Conservation (phyloP, 108 stramenopile species). For the Cyclotella distinguenda region DNA sequence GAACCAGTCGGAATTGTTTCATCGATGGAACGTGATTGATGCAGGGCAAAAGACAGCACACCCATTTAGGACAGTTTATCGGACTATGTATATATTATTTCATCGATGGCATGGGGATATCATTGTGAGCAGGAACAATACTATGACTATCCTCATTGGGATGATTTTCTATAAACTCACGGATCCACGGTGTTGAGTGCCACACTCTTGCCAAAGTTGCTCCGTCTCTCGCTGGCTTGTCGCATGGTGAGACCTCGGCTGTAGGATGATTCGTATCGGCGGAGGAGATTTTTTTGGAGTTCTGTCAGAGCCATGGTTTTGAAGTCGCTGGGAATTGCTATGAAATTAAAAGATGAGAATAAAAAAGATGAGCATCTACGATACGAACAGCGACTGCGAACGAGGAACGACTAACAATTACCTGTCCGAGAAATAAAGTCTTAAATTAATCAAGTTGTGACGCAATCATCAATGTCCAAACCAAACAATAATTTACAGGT, state of each 20-base stretch:
- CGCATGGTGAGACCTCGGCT: not conserved
- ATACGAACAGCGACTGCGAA: too few species aligned
- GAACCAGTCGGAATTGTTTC: constrained; percentile 66
- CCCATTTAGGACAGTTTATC: constrained; percentile 78
- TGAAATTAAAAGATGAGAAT: not conserved
- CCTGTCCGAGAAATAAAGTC: too few species aligned
- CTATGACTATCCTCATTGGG: not conserved
- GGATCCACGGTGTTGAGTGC: constrained; percentile 7
- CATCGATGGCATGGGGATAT: not conserved
- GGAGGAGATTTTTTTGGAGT: constrained; percentile 2
- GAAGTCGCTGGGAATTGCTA: constrained; percentile 52
- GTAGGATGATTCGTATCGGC: constrained; percentile 11
- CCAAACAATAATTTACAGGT: too few species aligned
- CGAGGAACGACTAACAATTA: too few species aligned
- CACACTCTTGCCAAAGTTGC: not conserved
- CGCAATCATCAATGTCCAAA: too few species aligned
- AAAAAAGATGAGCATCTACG: too few species aligned
- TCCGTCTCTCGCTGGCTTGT: constrained; percentile 5
- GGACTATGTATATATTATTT: constrained; percentile 26
- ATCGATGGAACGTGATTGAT: constrained; percentile 78
- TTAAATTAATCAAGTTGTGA: too few species aligned
- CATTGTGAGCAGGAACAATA: not conserved
- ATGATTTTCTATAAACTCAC: not conserved
- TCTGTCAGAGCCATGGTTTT: constrained; percentile 7
- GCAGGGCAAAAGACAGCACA: constrained; percentile 81